Evolutionary conservation across 208 protist species (phyloP), one percentile per base, ranked within the genome.

Genomic region (Leishmania amazonensis): DNA sequence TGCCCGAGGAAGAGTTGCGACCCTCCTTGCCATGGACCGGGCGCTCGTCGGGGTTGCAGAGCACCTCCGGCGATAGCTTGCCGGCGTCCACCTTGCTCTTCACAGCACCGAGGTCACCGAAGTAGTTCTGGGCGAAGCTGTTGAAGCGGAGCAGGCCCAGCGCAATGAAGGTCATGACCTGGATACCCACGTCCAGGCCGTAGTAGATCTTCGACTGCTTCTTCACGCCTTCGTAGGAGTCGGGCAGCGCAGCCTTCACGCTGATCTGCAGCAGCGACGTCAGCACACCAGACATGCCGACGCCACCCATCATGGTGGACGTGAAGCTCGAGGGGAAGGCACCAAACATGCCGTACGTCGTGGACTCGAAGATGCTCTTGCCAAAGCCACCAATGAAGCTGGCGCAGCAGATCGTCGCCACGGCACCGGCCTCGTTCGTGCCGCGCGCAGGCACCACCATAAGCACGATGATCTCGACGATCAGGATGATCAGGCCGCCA

Each of bases 311-410:
- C 65, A 95, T 74, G 1, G 83, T 83, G 24, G 88, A 78, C 28
- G 84, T 94, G 81, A 91, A 96, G 47, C 80, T 82, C 19, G 80
- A 42, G 5, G 93, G 93, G 62, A 97, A 90, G 13, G 84, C 81
- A 24, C 85, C 83, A 17, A 92, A 92, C 53, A 97, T 78, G 73
- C 89, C 91, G 85, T 97, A 98, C 38, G 86, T 68, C 17, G 90
- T 94, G 21, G 91, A 74, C 74, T 97, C 91, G 74, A 95, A 89
- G 67, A 95, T 87, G 28, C 91, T 90, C 72, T 90, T 95, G 51
- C 85, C 89, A 0, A 85, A 28, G 8, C 89, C 91, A 28, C 79
- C 47, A 28, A 92, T 83, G 58, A 91, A 75, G n/a, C 82, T 79
- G 4, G 79, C 84, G 28, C 85, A 57, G 65, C 93, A 67, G 24